Evolutionary conservation across 305 asterid species (phyloP).

Genomic region (Ajuga reptans): DNA sequence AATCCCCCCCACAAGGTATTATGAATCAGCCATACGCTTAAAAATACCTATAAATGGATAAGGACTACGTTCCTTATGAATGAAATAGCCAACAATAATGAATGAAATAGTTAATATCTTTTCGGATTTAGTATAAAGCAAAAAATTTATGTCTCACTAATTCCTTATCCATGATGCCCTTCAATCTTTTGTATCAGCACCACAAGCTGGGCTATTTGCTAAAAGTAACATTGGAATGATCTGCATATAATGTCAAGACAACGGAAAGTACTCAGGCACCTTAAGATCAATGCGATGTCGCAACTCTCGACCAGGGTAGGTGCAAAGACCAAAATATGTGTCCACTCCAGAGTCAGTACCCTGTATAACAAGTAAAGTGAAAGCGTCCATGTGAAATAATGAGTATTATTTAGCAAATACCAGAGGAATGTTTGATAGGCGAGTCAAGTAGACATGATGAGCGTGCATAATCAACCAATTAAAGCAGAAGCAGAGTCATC

Average conservation of each 20-base stretch:
- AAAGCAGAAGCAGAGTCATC: background rate
- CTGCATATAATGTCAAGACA: background rate
- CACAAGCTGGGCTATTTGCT: background rate
- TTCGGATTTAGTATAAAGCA: background rate
- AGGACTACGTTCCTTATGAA: no score
- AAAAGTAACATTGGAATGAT: background rate
- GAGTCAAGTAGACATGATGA: background rate
- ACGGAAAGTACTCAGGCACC: conserved; percentile 29
- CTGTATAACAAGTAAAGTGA: conserved; percentile 29
- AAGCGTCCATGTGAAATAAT: background rate
- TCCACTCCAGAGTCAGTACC: conserved; percentile 87
- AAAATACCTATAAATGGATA: background rate
- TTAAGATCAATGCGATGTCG: conserved; percentile 86
- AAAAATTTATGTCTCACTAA: background rate
- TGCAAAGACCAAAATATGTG: conserved; percentile 92
- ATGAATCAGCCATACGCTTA: background rate
- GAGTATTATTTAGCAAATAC: background rate
- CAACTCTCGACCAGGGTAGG: conserved; percentile 73
- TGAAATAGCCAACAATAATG: background rate
- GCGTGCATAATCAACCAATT: background rate
- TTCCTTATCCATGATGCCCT: background rate
- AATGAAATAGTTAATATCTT: background rate
- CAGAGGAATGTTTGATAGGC: background rate
- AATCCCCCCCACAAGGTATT: background rate
- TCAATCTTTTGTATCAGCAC: conserved; percentile 1